These are phyloP conservation scores for Mrakiaceae sp. DNA, from an alignment of 1,284 basidiomycete species.

Conservation along the genomic window DNA sequence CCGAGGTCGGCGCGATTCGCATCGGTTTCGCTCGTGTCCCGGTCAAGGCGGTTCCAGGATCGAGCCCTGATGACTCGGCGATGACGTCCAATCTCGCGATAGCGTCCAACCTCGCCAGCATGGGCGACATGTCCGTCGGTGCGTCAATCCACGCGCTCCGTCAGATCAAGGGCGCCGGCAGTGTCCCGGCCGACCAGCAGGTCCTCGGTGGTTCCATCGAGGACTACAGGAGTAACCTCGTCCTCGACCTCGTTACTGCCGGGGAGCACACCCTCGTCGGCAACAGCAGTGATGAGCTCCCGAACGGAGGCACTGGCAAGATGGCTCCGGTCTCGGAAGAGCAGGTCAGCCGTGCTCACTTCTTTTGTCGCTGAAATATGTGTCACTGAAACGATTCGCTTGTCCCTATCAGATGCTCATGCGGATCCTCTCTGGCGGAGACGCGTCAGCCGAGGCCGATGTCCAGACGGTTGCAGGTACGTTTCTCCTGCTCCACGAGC, in stretches of 20 bases:
- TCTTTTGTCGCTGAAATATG: neutral
- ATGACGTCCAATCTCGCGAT: neutral
- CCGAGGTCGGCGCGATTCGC: constrained; percentile 55
- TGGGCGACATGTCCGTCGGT: constrained; percentile 7
- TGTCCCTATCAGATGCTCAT: constrained; percentile 93
- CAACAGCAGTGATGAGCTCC: neutral
- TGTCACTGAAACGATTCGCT: constrained; percentile 48
- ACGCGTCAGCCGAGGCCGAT: constrained; percentile 64
- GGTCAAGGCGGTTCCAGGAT: constrained; percentile 1
- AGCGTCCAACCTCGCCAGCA: neutral
- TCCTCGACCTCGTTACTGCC: constrained; percentile 76
- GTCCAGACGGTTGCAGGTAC: constrained; percentile 69
- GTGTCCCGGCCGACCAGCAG: constrained; percentile 81
- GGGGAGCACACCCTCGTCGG: constrained; percentile 47
- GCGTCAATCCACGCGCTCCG: constrained; percentile 48
- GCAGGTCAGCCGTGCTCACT: neutral
- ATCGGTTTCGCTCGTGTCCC: constrained; percentile 38
- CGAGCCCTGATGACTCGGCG: too few relatives aligned
- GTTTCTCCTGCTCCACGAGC: constrained; percentile 25
- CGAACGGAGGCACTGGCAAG: constrained; percentile 32
- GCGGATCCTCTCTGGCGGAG: constrained; percentile 73
- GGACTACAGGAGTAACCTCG: constrained; percentile 83
- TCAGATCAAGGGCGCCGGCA: constrained; percentile 71
- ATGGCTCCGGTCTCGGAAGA: constrained; percentile 50
- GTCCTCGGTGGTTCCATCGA: constrained; percentile 78